These are phyloP conservation scores for Macrolepiota fuliginosa DNA, from an alignment of 768 basidiomycete genomes.

Conservation along the genomic window DNA sequence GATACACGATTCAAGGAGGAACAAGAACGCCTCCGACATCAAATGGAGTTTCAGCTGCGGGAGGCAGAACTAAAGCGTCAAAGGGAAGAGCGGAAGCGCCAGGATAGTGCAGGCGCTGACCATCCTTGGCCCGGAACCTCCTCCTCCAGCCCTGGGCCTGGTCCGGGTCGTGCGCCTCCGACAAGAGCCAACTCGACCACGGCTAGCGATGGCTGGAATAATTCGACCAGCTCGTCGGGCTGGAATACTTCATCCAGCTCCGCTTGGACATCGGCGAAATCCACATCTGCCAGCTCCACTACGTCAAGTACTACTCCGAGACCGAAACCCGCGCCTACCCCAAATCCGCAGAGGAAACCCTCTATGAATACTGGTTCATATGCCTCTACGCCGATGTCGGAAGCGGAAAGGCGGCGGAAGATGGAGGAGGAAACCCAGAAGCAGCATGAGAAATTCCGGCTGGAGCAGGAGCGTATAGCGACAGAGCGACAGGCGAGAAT, in stretches of 20 bases:
- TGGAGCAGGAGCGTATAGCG: constrained; percentile 63
- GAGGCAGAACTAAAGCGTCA: constrained; percentile 42
- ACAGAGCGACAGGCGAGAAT: constrained; percentile 51
- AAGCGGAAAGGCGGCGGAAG: constrained; percentile 60
- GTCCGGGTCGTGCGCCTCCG: constrained; percentile 17
- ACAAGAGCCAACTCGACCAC: constrained; percentile 14
- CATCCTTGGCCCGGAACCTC: constrained; percentile 27
- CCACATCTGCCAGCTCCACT: constrained; percentile 24
- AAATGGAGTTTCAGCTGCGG: constrained; percentile 40
- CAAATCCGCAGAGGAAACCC: constrained; percentile 29
- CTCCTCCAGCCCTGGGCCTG: constrained; percentile 26
- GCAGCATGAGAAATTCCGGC: constrained; percentile 68
- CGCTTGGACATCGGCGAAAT: constrained; percentile 27
- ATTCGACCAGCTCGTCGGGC: constrained; percentile 25
- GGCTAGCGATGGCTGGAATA: constrained; percentile 25
- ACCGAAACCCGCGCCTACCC: constrained; percentile 24
- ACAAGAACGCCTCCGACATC: constrained; percentile 26
- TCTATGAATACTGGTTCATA: constrained; percentile 31
- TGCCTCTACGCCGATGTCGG: constrained; percentile 27
- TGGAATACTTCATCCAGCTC: constrained; percentile 13
- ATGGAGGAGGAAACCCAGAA: constrained; percentile 61
- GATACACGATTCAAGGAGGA: constrained; percentile 24
- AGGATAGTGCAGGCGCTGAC: constrained; percentile 39
- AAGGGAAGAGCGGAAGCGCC: constrained; percentile 43
- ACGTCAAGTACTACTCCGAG: constrained; percentile 20